These are phyloP conservation scores for Diutina neorugosa DNA, from an alignment of 1,139 yeast species.

Conservation along the genomic window DNA sequence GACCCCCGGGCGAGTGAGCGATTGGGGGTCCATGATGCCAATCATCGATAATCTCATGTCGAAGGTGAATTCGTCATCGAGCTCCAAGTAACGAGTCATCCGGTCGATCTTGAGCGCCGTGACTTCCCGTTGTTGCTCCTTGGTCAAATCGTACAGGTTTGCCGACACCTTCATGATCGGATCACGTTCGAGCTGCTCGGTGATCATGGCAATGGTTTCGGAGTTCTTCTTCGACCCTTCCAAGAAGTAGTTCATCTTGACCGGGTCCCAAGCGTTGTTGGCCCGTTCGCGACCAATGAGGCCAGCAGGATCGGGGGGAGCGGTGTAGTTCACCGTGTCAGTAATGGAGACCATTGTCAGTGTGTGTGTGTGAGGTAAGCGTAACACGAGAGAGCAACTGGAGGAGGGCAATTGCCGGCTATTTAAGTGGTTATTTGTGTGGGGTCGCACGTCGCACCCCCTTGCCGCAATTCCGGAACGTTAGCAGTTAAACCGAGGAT, in stretches of 20 bases:
- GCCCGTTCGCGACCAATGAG: constrained; percentile 24
- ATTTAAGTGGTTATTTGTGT: not conserved
- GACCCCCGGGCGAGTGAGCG: constrained; percentile 37
- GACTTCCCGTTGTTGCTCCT: constrained; percentile 28
- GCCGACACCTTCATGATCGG: constrained; percentile 30
- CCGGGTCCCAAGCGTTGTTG: constrained; percentile 24
- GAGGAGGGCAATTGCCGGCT: not conserved
- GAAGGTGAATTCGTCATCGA: constrained; percentile 23
- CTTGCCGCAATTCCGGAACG: not conserved
- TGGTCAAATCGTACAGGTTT: constrained; percentile 26
- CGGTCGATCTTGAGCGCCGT: constrained; percentile 34
- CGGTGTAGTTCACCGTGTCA: constrained; percentile 8
- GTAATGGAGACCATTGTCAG: constrained; percentile 6
- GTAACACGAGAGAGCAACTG: not conserved
- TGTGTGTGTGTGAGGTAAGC: not conserved
- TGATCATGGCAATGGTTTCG: constrained; percentile 18
- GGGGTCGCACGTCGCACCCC: not conserved
- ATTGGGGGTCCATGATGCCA: constrained; percentile 37
- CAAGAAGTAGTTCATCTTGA: constrained; percentile 33
- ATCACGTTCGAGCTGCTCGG: constrained; percentile 39
- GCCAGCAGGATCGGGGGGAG: constrained; percentile 25
- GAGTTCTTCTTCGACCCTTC: constrained; percentile 31
- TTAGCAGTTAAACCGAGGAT: not conserved
- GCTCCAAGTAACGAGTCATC: constrained; percentile 32
- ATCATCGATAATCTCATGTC: constrained; percentile 25